Base-by-base conservation (phyloP, 257 asterid species). In the Penstemon newberryi region DNA sequence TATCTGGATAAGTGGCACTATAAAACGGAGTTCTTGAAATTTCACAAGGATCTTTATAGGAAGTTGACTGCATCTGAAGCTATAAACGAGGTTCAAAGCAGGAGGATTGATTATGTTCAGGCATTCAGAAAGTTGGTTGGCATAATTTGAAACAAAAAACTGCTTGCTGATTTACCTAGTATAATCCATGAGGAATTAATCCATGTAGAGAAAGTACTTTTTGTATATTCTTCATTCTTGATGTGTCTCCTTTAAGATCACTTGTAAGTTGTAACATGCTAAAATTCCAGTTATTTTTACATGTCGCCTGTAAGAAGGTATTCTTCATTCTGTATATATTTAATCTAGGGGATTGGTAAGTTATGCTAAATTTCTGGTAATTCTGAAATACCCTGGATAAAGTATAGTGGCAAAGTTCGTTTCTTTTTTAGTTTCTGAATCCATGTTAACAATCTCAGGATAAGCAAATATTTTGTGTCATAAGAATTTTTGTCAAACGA, bases 21-120 rank as follows among this genome's bases (percentile, higher is more conserved):
- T 51, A 83, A 69, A 81, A 73, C 39, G 8, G 97, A 88, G 76
- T 93, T 81, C 78, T 58, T 84, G 64, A 88, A 84, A 78, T 70
- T 77, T 59, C 99, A 93, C 81, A 83, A 84, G 89, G 86, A 84
- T 84, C 92, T 93, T 65, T 88, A 88, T 68, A 61, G 89, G 81
- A 77, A 53, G 42, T 72, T 85, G 71, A 84, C 73, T 33, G 79
- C 75, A 44, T 66, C 72, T 5, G 81, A 82, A 65, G 86, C 89
- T n/a, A 83, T 75, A 79, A 90, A 85, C 66, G 96, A 88, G 73
- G 72, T 70, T 47, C 96, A 90, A 43, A 78, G 75, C 38, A 70
- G 69, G 83, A 84, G 97, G 87, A 81, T 93, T 15, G 89, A 88
- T 79, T 70, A 87, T 71, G 99, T 93, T 59, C 75, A 47, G 80